Conservation (phyloP, 768 basidiomycete species). For the Hydnum rufescens region DNA sequence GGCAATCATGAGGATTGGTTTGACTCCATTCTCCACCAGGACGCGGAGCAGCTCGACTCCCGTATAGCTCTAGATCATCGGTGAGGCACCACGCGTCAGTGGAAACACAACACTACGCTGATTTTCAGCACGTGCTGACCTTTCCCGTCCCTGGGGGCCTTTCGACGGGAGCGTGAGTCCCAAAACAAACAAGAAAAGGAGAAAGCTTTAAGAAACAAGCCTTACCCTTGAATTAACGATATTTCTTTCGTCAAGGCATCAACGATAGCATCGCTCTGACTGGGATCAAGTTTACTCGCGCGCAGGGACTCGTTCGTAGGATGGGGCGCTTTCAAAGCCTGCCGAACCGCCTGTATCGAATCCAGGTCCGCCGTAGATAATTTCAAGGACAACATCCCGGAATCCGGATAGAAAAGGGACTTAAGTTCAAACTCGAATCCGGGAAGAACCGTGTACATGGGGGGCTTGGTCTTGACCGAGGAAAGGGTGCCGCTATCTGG, state of each 20-base stretch:
- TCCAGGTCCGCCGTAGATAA: conserved; percentile 21
- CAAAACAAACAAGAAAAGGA: neutral
- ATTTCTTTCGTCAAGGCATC: conserved; percentile 40
- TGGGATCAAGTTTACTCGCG: conserved; percentile 38
- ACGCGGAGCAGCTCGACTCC: conserved; percentile 50
- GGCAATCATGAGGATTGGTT: conserved; percentile 37
- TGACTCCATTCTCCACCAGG: conserved; percentile 31
- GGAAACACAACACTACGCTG: neutral
- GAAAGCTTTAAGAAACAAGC: too few relatives aligned
- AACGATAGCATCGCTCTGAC: conserved; percentile 51
- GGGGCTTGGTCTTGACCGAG: conserved; percentile 25
- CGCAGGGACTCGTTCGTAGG: neutral
- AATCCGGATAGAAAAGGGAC: conserved; percentile 28
- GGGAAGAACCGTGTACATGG: conserved; percentile 33
- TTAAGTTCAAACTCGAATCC: conserved; percentile 36
- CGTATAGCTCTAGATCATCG: conserved; percentile 39
- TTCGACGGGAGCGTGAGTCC: neutral
- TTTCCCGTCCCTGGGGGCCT: conserved; percentile 70
- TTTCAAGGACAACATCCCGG: conserved; percentile 22
- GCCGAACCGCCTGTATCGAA: conserved; percentile 30
- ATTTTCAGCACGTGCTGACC: too few relatives aligned
- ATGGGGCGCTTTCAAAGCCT: conserved; percentile 19
- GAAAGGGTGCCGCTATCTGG: conserved; percentile 9
- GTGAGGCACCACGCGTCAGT: too few relatives aligned
- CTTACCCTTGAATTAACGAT: conserved; percentile 51